Evolutionary conservation across 129 eudicot genomes (phyloP).

Genomic region (Flaveria sonorensis): DNA sequence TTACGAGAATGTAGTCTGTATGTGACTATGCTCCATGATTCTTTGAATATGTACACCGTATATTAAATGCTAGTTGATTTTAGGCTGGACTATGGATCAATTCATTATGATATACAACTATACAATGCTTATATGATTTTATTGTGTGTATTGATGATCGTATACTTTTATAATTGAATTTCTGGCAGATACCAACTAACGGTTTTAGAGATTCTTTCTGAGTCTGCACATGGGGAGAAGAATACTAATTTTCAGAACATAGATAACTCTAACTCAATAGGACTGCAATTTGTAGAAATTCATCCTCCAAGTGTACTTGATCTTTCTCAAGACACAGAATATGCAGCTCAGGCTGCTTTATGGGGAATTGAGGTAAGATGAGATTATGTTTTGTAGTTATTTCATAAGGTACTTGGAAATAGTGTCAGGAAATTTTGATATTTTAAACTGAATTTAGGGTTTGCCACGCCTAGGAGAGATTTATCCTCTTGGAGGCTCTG

Average conservation of each 20-base stretch:
- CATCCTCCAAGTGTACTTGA: conserved; percentile 82
- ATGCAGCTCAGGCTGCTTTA: conserved; percentile 92
- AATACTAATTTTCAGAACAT: conserved; percentile 41
- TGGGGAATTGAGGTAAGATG: conserved; percentile 91
- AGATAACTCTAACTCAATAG: conserved; percentile 44
- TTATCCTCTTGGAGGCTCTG: conserved; percentile 99
- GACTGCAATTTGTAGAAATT: conserved; percentile 60
- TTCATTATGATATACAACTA: conserved; percentile 1
- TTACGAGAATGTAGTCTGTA: background rate
- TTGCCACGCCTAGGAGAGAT: conserved; percentile 95
- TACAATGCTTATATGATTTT: background rate
- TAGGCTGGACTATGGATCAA: background rate
- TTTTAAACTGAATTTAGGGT: conserved; percentile 65
- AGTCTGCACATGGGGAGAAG: conserved; percentile 51
- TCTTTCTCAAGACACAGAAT: conserved; percentile 82
- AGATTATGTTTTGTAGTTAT: conserved; percentile 5
- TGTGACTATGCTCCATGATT: background rate
- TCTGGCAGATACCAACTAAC: conserved; percentile 79
- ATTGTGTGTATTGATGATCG: background rate
- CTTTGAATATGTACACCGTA: background rate
- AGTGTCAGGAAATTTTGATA: conserved; percentile 9
- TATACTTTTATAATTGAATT: conserved; percentile 14
- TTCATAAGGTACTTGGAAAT: conserved; percentile 8
- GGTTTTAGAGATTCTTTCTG: conserved; percentile 81
- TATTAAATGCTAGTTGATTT: conserved; percentile 5